Conservation (phyloP, 805 yeast genomes). For the Ogataea trehalophila region DNA sequence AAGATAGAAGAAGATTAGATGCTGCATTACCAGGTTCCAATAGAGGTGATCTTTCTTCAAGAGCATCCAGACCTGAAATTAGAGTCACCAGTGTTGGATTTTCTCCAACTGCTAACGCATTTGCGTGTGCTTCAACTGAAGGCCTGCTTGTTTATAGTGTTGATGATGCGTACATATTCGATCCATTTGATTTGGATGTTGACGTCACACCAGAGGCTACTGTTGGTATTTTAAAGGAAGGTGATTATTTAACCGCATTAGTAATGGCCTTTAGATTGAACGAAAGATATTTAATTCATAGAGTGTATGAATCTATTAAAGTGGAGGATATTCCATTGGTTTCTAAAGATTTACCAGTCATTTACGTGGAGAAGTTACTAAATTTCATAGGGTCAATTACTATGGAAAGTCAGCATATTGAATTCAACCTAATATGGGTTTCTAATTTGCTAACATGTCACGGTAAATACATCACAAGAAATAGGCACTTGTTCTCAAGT, state of each 20-base stretch:
- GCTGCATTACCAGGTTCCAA: conserved; percentile 79
- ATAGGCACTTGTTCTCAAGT: conserved; percentile 59
- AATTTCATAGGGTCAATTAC: conserved; percentile 64
- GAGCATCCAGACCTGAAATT: conserved; percentile 77
- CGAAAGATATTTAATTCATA: conserved; percentile 67
- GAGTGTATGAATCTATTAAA: conserved; percentile 71
- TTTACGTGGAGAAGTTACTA: conserved; percentile 66
- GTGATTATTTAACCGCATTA: conserved; percentile 68
- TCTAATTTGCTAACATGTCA: conserved; percentile 62
- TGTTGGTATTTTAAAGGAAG: conserved; percentile 51
- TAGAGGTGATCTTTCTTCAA: conserved; percentile 73
- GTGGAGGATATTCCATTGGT: conserved; percentile 64
- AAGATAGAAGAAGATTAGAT: conserved; percentile 56
- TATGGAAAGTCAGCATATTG: conserved; percentile 74
- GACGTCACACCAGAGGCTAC: conserved; percentile 86
- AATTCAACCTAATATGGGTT: conserved; percentile 81
- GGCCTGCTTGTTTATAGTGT: conserved; percentile 81
- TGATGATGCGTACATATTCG: conserved; percentile 71
- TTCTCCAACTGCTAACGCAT: conserved; percentile 85
- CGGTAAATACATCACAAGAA: conserved; percentile 64
- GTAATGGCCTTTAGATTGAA: conserved; percentile 93
- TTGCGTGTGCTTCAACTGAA: conserved; percentile 94
- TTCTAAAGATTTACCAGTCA: conserved; percentile 64
- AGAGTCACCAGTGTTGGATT: conserved; percentile 73
- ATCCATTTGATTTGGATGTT: conserved; percentile 91